phyloP scores from a whole-genome alignment of 805 yeast species.

The Ogataea sp. region DNA sequence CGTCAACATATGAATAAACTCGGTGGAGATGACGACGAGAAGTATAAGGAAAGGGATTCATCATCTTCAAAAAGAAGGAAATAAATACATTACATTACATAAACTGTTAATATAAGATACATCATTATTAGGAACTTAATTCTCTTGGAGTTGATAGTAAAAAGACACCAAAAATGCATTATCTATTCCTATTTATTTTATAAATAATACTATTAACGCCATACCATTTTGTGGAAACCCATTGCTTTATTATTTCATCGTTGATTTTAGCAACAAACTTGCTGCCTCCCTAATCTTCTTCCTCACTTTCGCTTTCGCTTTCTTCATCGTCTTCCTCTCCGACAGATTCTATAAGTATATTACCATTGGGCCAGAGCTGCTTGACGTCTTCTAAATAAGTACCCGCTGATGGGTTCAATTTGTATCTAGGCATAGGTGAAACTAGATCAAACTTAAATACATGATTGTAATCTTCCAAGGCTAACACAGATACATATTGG shows the following conservation, averaged over 20 bases:
- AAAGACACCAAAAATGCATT: too few relatives aligned
- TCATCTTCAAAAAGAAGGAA: conserved; percentile 19
- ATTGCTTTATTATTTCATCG: background rate
- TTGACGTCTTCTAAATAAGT: conserved; percentile 15
- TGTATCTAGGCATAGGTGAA: conserved; percentile 28
- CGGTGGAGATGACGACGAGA: conserved; percentile 4
- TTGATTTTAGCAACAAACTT: background rate
- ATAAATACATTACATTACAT: too few relatives aligned
- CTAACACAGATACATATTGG: too few relatives aligned
- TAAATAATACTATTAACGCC: background rate
- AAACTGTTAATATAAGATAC: too few relatives aligned
- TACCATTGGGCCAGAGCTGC: conserved; percentile 31
- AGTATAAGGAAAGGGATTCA: conserved; percentile 3
- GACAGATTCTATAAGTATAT: conserved; percentile 21
- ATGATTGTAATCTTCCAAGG: conserved; percentile 12
- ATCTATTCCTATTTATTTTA: too few relatives aligned
- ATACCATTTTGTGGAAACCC: background rate
- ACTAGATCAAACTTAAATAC: conserved; percentile 25
- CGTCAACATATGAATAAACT: conserved; percentile 30
- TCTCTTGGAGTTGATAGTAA: too few relatives aligned
- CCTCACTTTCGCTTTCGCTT: conserved; percentile 10
- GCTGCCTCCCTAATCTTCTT: background rate
- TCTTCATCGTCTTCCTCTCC: conserved; percentile 14
- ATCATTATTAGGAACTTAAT: too few relatives aligned
- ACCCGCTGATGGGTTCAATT: conserved; percentile 14